phyloP scores from a whole-genome alignment of 108 stramenopile genomes.

The Fragilariopsis cylindrus region DNA sequence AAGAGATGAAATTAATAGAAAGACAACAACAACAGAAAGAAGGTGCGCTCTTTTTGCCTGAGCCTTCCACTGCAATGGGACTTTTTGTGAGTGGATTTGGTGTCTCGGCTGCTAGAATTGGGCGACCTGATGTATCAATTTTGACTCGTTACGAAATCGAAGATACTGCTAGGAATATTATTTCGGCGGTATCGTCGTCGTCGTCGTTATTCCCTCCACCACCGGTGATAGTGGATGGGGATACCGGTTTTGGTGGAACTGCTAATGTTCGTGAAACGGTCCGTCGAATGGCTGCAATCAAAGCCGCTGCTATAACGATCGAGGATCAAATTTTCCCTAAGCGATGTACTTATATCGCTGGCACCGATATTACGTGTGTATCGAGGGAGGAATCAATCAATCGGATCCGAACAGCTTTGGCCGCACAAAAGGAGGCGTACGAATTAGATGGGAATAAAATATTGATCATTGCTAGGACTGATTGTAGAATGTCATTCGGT shows the following conservation, averaged over 20 bases:
- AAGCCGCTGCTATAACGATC: slow-evolving; percentile 61
- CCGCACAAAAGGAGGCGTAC: slow-evolving; percentile 40
- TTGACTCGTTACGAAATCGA: slow-evolving; percentile 51
- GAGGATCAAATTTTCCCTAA: slow-evolving; percentile 68
- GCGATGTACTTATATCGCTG: slow-evolving; percentile 54
- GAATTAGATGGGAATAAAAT: slow-evolving; percentile 30
- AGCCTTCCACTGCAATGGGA: neutral
- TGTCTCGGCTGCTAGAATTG: slow-evolving; percentile 47
- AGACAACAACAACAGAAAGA: neutral
- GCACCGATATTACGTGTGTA: slow-evolving; percentile 35
- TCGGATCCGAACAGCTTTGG: slow-evolving; percentile 44
- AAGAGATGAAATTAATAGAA: neutral
- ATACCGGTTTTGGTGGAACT: slow-evolving; percentile 61
- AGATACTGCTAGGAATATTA: slow-evolving; percentile 35
- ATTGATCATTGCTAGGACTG: slow-evolving; percentile 54
- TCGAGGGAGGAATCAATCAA: slow-evolving; percentile 31
- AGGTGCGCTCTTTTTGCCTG: neutral
- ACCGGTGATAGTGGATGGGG: slow-evolving; percentile 60
- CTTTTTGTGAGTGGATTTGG: slow-evolving; percentile 63
- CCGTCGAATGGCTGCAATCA: slow-evolving; percentile 38
- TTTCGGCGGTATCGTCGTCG: slow-evolving; percentile 11
- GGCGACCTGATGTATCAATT: slow-evolving; percentile 57
- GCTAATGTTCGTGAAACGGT: slow-evolving; percentile 58
- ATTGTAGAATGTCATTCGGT: slow-evolving; percentile 57
- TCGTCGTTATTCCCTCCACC: neutral